Base-by-base conservation (phyloP, 108 stramenopile genomes). In the Bacterosira constricta region DNA sequence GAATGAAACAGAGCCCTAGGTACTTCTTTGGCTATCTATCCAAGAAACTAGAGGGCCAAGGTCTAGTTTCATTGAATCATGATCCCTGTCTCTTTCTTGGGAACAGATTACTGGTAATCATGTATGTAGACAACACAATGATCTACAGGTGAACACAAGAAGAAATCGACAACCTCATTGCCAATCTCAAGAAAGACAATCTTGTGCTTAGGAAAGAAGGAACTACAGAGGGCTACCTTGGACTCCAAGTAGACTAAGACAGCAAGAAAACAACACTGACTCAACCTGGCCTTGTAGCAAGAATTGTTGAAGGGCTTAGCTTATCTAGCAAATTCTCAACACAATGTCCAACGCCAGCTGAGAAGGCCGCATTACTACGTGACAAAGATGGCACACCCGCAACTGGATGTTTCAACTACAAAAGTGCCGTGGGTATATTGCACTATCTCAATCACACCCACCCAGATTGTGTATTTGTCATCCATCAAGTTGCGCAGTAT, bases 41-140 rank as follows among this genome's bases (percentile, higher is more conserved):
- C 17, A 31, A 54, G 2, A 42, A 49, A 30, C 58, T 83, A 11
- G 55, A 37, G 18, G 36, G 58, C 1, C 15, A 34, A 55, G 51
- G 47, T 39, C 7, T 80, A 46, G 38, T 54, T 66, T 53, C 63
- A 26, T 47, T 60, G 7, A 37, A 49, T 0, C 11, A 56, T 0
- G 85, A 82, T 44, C 80, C 77, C 9, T 87, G 86, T 35, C 52
- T 87, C 21, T 77, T 84, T 27, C 13, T 71, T 23, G 32, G 52
- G 1, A 30, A 39, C 3, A 63, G 55, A 9, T 26, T 80, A 0
- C 59, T 84, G 11, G 38, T 69, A 8, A 44, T 84, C 1, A 12
- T 65, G 0, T 88, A 82, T 57, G 83, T 85, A 25, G 80, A 85
- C 36, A 85, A 85, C 57, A 44, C 4, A 54, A 0, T 86, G 65